Base-by-base conservation (phyloP, 23 red algal genomes). In the Gracilaria gracilis region DNA sequence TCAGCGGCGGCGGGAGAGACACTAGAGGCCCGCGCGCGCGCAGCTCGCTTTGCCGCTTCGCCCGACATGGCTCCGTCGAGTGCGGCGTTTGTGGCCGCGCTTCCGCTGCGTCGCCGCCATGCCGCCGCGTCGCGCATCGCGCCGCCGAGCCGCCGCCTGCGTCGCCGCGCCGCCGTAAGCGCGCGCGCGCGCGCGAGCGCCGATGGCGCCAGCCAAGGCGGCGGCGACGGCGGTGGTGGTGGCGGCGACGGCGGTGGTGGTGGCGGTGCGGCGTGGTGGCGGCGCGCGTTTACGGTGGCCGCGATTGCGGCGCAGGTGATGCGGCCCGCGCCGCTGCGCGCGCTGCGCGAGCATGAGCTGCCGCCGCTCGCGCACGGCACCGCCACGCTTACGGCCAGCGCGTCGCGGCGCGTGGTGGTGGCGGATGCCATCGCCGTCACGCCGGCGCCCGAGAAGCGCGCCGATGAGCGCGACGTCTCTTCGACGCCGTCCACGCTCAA, bases 241-340 rank as follows among this genome's bases (percentile, higher is more conserved):
- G 2, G 54, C 54, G 44, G 54, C 79, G 4, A 28, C 64, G 55
- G 79, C 79, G 55, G 79, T 28, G 19, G 33, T 40, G 31, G n/a
- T 82, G 20, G n/a, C n/a, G 4, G 69, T 36, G 69, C 69, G 17
- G n/a, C n/a, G 40, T 49, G n/a, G 17, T 82, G 79, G 79, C 13
- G 79, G 4, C 42, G 28, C 3, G 79, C 79, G 13, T 47, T 82
- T 21, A 23, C 79, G 25, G 32, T 47, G 2, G 54, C 54, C 27
- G 54, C 79, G 4, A 28, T 82, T 55, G 79, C 79, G 55, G 79
- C 55, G 19, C 53, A 61, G 31, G n/a, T 82, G 20, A 19, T 82
- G 21, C 54, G 72, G 21, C 72, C 72, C n/a, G 6, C 23, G 23
- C 72, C 72, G 21, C 19, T 50, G 72, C 72, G 72, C 72, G 72